Conservation (phyloP, 768 basidiomycete genomes). For the Leucocoprinus birnbaumii region DNA sequence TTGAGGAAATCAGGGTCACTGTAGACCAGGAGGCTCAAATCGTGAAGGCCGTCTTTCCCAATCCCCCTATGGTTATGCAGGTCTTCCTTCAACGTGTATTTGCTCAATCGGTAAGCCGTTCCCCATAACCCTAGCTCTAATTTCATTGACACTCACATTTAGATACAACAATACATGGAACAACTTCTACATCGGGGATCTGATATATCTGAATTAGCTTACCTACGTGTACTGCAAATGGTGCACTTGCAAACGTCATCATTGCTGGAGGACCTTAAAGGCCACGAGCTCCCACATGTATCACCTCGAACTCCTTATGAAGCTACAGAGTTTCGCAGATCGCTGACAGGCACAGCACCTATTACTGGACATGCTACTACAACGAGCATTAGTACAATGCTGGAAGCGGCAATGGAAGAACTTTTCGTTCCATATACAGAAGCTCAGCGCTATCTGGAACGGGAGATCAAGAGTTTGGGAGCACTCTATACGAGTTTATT, state of each 20-base stretch:
- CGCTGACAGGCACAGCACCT: slow-evolving; percentile 44
- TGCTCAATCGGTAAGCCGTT: slow-evolving; percentile 80
- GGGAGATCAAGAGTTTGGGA: slow-evolving; percentile 80
- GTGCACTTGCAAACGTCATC: slow-evolving; percentile 75
- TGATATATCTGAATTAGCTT: slow-evolving; percentile 82
- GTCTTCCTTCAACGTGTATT: slow-evolving; percentile 97
- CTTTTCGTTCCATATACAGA: slow-evolving; percentile 94
- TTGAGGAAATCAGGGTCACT: slow-evolving; percentile 84
- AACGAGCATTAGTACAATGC: slow-evolving; percentile 72
- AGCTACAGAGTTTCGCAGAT: slow-evolving; percentile 55
- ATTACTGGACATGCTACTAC: slow-evolving; percentile 43
- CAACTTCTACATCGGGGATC: slow-evolving; percentile 74
- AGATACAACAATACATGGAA: slow-evolving; percentile 98
- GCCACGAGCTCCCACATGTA: slow-evolving; percentile 77
- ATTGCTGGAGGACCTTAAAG: slow-evolving; percentile 89
- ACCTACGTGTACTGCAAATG: slow-evolving; percentile 87
- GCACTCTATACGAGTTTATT: slow-evolving; percentile 77
- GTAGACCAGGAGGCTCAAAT: slow-evolving; percentile 97
- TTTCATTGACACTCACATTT: background rate
- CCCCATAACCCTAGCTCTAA: background rate
- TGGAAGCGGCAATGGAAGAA: slow-evolving; percentile 96
- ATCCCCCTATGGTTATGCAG: slow-evolving; percentile 95
- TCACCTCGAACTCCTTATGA: slow-evolving; percentile 65
- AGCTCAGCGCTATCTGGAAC: slow-evolving; percentile 87
- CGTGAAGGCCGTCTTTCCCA: slow-evolving; percentile 97